Evolutionary conservation across 345 rosid species (phyloP).

Genomic region (Aegle marmelos): DNA sequence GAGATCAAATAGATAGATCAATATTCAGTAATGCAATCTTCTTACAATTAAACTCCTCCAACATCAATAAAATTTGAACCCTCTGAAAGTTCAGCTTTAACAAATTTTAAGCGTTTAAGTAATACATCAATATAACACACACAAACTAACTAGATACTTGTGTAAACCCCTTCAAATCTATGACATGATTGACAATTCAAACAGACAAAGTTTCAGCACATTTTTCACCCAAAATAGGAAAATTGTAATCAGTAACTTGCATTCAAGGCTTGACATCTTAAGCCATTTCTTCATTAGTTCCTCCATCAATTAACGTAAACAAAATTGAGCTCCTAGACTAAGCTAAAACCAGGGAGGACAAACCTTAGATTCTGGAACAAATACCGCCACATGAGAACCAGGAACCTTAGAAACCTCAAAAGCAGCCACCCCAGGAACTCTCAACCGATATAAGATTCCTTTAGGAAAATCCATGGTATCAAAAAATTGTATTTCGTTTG

Average conservation of each 20-base stretch:
- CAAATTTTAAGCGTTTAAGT: background rate
- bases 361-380: constrained; percentile 95
- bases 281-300: background rate
- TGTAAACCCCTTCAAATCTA: background rate
- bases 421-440: constrained; percentile 76
- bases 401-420: constrained; percentile 79
- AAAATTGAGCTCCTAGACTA: background rate
- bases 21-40: background rate
- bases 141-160: background rate
- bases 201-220: background rate
- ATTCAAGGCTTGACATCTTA: background rate
- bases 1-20: background rate
- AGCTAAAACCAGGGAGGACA: constrained; percentile 9
- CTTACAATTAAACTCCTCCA: background rate
- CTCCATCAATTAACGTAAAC: background rate
- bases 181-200: background rate
- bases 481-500: constrained; percentile 90
- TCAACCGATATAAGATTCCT: constrained; percentile 59
- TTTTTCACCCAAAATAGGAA: background rate
- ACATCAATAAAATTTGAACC: background rate
- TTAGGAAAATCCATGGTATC: constrained; percentile 77
- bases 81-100: background rate
- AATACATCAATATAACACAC: background rate
- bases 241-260: background rate
- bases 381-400: constrained; percentile 82